phyloP scores from a whole-genome alignment of 768 basidiomycete species.

The Lactifluus volemus region DNA sequence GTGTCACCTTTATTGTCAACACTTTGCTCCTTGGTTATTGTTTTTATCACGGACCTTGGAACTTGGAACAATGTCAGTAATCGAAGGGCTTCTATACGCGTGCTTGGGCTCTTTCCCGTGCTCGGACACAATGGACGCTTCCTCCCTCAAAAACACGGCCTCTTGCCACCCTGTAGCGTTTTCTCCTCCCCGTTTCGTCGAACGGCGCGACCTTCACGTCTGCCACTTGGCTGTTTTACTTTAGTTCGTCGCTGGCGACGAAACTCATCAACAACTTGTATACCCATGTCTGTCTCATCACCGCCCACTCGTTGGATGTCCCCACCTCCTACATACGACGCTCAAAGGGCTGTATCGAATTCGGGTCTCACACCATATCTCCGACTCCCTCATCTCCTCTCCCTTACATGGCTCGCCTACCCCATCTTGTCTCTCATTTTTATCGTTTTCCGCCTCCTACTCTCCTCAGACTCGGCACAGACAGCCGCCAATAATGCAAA shows the following conservation, averaged over 20 bases:
- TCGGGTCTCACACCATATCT: slow-evolving; percentile 70
- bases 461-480: slow-evolving; percentile 64
- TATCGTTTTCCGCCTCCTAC: slow-evolving; percentile 72
- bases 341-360: slow-evolving; percentile 23
- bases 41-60: background rate
- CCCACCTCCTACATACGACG: slow-evolving; percentile 52
- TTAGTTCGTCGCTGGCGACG: slow-evolving; percentile 20
- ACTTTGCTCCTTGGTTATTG: background rate
- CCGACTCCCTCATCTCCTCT: slow-evolving; percentile 71
- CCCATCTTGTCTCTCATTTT: slow-evolving; percentile 85
- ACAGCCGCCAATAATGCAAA: slow-evolving; percentile 63
- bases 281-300: slow-evolving; percentile 24
- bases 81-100: background rate
- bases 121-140: background rate
- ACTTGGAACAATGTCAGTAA: slow-evolving; percentile 3
- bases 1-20: background rate
- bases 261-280: background rate
- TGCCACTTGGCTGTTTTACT: background rate
- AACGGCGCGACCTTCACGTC: slow-evolving; percentile 6
- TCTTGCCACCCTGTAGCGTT: background rate
- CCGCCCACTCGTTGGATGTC: slow-evolving; percentile 24
- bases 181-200: slow-evolving; percentile 8
- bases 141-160: slow-evolving; percentile 12
- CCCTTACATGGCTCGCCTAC: slow-evolving; percentile 86
- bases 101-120: background rate